A percentile compares a stretch with the other conserved stretches of the same genome.
These are phyloP conservation scores for Tympanopsis confertula DNA, from an alignment of 2,329 filamentous ascomycete species.

Conservation along the genomic window DNA sequence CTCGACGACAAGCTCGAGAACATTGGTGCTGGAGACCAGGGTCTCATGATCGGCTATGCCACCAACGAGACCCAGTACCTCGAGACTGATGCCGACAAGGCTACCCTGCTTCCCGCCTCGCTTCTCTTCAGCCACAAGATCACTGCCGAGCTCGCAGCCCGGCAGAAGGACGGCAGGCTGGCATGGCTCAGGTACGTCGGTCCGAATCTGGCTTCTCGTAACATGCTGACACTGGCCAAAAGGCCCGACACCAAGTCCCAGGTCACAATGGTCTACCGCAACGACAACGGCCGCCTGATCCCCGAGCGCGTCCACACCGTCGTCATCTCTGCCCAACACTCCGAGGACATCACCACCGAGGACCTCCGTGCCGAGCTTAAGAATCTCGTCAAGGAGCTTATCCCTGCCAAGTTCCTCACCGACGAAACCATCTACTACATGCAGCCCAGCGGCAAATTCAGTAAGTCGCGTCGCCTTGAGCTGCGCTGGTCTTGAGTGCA, in stretches of 20 bases:
- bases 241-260: slow-evolving; percentile 95
- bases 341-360: slow-evolving; percentile 77
- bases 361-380: slow-evolving; percentile 88
- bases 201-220: too few species aligned
- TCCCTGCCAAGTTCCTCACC: slow-evolving; percentile 83
- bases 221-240: too few species aligned
- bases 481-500: too few species aligned
- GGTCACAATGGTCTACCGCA: slow-evolving; percentile 96
- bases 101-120: slow-evolving; percentile 89
- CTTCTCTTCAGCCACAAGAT: slow-evolving; percentile 92
- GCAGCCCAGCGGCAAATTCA: slow-evolving; percentile 94
- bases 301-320: slow-evolving; percentile 91
- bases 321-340: slow-evolving; percentile 92
- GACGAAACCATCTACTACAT: slow-evolving; percentile 96
- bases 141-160: slow-evolving; percentile 84
- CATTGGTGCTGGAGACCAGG: slow-evolving; percentile 97
- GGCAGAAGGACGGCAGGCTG: slow-evolving; percentile 74
- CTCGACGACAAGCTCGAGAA: slow-evolving; percentile 95
- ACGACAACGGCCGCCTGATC: slow-evolving; percentile 87
- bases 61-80: slow-evolving; percentile 74
- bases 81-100: background rate
- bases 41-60: slow-evolving; percentile 99
- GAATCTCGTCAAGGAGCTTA: slow-evolving; percentile 93
- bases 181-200: slow-evolving; percentile 91
- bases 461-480: too few species aligned